Conservation (phyloP, 1,284 basidiomycete species). For the Heliocybe sulcata region DNA sequence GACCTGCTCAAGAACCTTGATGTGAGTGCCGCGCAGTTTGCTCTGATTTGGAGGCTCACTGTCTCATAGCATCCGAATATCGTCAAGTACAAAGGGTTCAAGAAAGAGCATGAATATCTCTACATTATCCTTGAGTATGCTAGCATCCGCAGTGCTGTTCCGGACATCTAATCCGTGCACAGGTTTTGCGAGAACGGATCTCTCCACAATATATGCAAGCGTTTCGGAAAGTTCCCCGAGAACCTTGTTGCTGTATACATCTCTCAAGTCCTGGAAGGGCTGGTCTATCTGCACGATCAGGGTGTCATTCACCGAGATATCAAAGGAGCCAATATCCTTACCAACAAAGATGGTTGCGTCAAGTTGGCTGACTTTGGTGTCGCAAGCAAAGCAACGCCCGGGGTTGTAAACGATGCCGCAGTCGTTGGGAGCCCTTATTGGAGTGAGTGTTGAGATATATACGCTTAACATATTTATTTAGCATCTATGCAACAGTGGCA, state of each 20-base stretch:
- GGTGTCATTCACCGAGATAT: slow-evolving; percentile 99
- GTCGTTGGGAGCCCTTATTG: slow-evolving; percentile 97
- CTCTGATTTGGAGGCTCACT: background rate
- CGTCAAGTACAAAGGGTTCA: slow-evolving; percentile 98
- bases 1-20: slow-evolving; percentile 96
- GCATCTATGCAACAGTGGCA: slow-evolving; percentile 59
- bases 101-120: slow-evolving; percentile 88
- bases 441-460: slow-evolving; percentile 50
- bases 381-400: slow-evolving; percentile 65
- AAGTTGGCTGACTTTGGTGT: slow-evolving; percentile 96
- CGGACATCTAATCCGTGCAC: slow-evolving; percentile 6
- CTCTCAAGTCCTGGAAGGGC: slow-evolving; percentile 86
- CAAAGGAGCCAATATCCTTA: slow-evolving; percentile 95
- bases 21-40: slow-evolving; percentile 31
- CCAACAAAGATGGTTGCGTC: slow-evolving; percentile 97
- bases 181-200: slow-evolving; percentile 99
- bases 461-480: slow-evolving; percentile 11
- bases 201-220: slow-evolving; percentile 90
- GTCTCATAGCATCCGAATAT: slow-evolving; percentile 77
- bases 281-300: slow-evolving; percentile 94
- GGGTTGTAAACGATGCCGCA: slow-evolving; percentile 73
- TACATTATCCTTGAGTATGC: slow-evolving; percentile 91
- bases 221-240: slow-evolving; percentile 98
- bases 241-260: slow-evolving; percentile 95
- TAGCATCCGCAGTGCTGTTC: background rate